These are phyloP conservation scores for Umbilicus rupestris DNA, from an alignment of 164 flowering plant species.

Conservation along the genomic window DNA sequence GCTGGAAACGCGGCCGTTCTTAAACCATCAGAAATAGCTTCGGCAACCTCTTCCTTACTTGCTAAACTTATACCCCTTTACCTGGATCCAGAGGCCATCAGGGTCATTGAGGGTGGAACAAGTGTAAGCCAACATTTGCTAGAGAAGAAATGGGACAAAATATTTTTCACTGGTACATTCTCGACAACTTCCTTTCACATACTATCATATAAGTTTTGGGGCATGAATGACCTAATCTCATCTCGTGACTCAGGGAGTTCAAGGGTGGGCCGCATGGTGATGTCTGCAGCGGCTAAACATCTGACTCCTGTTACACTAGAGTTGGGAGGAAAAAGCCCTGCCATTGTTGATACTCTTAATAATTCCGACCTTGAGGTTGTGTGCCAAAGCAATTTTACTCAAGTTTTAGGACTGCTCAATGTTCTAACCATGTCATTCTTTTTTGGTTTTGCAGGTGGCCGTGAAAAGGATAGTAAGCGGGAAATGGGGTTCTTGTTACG, in stretches of 20 bases:
- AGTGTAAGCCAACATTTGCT: constrained; percentile 32
- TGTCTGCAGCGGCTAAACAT: constrained; percentile 85
- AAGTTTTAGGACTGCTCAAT: background rate
- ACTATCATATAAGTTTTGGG: background rate
- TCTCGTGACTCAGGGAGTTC: constrained; percentile 48
- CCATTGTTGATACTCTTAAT: constrained; percentile 40
- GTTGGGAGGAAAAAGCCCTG: constrained; percentile 90
- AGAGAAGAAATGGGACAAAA: constrained; percentile 79
- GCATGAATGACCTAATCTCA: background rate
- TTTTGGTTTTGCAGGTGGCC: constrained; percentile 35
- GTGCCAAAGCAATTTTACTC: background rate
- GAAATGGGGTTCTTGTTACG: constrained; percentile 63
- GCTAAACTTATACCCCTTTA: constrained; percentile 46
- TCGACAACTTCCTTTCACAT: no score
- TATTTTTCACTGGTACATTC: constrained; percentile 72
- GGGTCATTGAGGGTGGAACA: constrained; percentile 56
- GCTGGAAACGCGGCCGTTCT: constrained; percentile 72
- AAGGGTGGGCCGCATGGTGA: constrained; percentile 51
- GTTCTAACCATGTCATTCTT: background rate
- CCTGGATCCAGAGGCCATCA: constrained; percentile 52
- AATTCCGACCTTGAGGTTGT: constrained; percentile 39
- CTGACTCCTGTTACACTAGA: constrained; percentile 85
- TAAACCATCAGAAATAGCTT: constrained; percentile 79
- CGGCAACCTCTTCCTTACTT: constrained; percentile 54
- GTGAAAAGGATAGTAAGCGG: constrained; percentile 47